Evolutionary conservation across 768 basidiomycete genomes (phyloP).

Genomic region (Boletus pseudo-olivaceus): DNA sequence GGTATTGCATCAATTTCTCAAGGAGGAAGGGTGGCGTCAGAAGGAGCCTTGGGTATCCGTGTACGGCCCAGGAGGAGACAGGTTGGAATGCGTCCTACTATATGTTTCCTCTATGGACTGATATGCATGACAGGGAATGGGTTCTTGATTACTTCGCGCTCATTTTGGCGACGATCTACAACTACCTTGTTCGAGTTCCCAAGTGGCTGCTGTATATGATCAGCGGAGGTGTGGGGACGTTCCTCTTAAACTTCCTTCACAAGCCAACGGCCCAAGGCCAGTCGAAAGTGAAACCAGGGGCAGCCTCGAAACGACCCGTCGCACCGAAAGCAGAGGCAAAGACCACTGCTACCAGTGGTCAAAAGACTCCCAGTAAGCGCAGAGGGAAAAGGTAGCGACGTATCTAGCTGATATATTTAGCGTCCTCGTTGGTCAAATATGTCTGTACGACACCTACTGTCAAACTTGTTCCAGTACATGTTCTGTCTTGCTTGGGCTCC

Average conservation of each 20-base stretch:
- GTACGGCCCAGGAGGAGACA: conserved; percentile 74
- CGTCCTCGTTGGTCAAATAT: neutral
- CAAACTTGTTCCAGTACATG: neutral
- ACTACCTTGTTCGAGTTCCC: conserved; percentile 52
- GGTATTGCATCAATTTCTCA: conserved; percentile 62
- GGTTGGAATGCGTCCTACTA: conserved; percentile 39
- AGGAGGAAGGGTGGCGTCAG: conserved; percentile 56
- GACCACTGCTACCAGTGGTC: conserved; percentile 12
- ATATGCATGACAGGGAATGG: conserved; percentile 51
- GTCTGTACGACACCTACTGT: neutral
- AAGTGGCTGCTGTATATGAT: conserved; percentile 66
- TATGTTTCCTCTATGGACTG: conserved; percentile 1
- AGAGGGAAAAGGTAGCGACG: conserved; percentile 24
- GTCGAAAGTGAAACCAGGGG: conserved; percentile 5
- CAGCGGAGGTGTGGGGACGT: conserved; percentile 64
- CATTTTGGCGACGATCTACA: conserved; percentile 49
- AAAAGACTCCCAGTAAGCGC: conserved; percentile 27
- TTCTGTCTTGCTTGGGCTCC: neutral
- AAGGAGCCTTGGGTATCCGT: conserved; percentile 65
- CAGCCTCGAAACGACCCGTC: neutral
- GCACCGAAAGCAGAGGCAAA: conserved; percentile 10
- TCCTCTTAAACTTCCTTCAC: conserved; percentile 67
- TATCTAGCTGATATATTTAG: neutral
- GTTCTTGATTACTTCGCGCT: conserved; percentile 59
- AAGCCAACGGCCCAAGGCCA: conserved; percentile 13